Percentiles rank a stretch among this genome's conserved stretches.
Evolutionary conservation across 306 rosid species (phyloP).

Genomic region (Castanea mollissima): DNA sequence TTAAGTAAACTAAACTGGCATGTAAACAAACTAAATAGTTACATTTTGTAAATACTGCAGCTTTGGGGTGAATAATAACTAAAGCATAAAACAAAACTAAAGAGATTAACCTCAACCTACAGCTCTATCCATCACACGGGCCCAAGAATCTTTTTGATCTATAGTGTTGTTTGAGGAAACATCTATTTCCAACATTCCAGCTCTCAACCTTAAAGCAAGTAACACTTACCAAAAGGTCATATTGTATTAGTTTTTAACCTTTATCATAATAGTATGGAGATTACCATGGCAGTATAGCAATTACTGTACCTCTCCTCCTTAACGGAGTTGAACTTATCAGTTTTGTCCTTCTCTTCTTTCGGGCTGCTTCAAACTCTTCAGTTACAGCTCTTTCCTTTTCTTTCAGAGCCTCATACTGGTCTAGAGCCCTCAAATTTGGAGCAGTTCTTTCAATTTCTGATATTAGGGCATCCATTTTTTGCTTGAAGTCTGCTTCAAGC

Average conservation of each 20-base stretch:
- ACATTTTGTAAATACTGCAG: background rate
- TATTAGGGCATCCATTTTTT: slow-evolving; percentile 63
- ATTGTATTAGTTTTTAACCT: background rate
- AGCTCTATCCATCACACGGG: background rate
- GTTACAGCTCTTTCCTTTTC: slow-evolving; percentile 78
- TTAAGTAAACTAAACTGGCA: background rate
- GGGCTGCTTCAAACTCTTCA: slow-evolving; percentile 88
- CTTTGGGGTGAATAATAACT: background rate
- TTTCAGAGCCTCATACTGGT: slow-evolving; percentile 85
- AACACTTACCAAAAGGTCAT: background rate
- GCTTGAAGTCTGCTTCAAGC: slow-evolving; percentile 75
- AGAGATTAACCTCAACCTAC: background rate
- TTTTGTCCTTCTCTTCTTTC: slow-evolving; percentile 78
- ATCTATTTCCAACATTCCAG: background rate
- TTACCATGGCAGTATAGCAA: slow-evolving; percentile 8
- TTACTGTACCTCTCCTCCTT: slow-evolving; percentile 72
- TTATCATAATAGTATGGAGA: background rate
- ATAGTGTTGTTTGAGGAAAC: background rate
- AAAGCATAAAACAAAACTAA: background rate
- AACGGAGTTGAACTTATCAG: slow-evolving; percentile 68
- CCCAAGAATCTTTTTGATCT: background rate
- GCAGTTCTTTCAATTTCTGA: slow-evolving; percentile 95
- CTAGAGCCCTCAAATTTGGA: slow-evolving; percentile 96
- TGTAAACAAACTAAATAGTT: background rate
- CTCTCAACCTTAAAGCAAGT: background rate